Percentiles rank a stretch among this genome's conserved stretches.
Conservation (phyloP, 2,329 filamentous ascomycete genomes). For the Arthrobotrys sinensis region DNA sequence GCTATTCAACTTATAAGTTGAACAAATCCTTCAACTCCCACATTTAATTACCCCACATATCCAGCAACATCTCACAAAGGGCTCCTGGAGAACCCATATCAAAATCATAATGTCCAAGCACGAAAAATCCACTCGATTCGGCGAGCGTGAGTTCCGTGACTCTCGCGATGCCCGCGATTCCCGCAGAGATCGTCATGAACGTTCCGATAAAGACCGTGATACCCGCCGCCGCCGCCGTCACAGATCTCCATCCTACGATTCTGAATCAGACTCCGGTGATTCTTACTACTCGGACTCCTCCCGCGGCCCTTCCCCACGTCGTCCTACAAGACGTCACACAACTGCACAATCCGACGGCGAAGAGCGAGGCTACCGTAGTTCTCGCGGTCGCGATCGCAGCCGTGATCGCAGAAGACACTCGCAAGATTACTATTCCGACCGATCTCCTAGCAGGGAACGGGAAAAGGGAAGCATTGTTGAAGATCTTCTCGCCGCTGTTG, state of each 20-base stretch:
- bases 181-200: conserved; percentile 40
- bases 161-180: conserved; percentile 2
- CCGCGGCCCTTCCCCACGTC: conserved; percentile 43
- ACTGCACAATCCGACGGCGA: conserved; percentile 49
- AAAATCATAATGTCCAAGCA: conserved; percentile 44
- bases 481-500: conserved; percentile 53
- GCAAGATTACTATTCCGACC: conserved; percentile 46
- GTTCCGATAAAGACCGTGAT: conserved; percentile 43
- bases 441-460: conserved; percentile 41
- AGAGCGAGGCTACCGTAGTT: conserved; percentile 23
- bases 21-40: not conserved
- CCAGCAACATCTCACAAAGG: conserved; percentile 4
- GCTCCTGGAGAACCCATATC: conserved; percentile 16
- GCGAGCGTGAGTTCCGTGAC: conserved; percentile 43
- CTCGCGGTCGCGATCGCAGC: conserved; percentile 41
- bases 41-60: not conserved
- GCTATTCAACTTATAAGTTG: conserved; percentile 3
- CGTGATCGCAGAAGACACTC: conserved; percentile 38
- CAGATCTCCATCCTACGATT: conserved; percentile 59
- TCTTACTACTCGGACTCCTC: conserved; percentile 45
- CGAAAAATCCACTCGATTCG: conserved; percentile 44
- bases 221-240: conserved; percentile 42
- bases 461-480: conserved; percentile 39
- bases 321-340: conserved; percentile 52
- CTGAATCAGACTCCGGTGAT: conserved; percentile 29